Percentiles rank a stretch among this genome's conserved stretches.
phyloP scores from a whole-genome alignment of 2,329 filamentous ascomycete genomes.

The Hypoxylon sp. region DNA sequence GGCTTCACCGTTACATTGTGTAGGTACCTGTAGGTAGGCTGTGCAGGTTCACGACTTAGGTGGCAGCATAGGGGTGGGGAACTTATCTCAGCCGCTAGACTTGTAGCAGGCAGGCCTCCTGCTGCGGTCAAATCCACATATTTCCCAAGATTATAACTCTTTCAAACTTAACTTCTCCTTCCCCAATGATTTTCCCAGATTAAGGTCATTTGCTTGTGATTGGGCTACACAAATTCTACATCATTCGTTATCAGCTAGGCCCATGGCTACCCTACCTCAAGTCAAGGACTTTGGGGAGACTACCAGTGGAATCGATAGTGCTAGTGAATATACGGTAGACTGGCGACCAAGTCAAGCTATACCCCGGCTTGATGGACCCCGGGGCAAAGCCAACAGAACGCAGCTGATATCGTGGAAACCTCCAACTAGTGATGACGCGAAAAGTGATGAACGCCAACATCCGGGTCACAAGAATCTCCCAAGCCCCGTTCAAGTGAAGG shows the following conservation, averaged over 20 bases:
- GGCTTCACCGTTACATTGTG: no score
- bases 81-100: no score
- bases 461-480: neutral
- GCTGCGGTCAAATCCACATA: neutral
- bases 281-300: no score
- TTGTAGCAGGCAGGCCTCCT: neutral
- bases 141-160: neutral
- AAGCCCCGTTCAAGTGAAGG: neutral
- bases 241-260: neutral
- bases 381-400: neutral
- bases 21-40: no score
- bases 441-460: neutral
- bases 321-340: neutral
- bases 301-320: no score
- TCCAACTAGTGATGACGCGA: neutral
- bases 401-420: neutral
- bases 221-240: neutral
- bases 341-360: neutral
- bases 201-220: neutral
- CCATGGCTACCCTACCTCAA: neutral
- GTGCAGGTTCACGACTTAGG: no score
- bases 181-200: neutral
- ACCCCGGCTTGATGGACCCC: neutral
- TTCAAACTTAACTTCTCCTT: neutral
- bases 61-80: no score